Evolutionary conservation across 345 rosid species (phyloP), one percentile per base, ranked within the genome.

Genomic region (Boechera retrofracta): DNA sequence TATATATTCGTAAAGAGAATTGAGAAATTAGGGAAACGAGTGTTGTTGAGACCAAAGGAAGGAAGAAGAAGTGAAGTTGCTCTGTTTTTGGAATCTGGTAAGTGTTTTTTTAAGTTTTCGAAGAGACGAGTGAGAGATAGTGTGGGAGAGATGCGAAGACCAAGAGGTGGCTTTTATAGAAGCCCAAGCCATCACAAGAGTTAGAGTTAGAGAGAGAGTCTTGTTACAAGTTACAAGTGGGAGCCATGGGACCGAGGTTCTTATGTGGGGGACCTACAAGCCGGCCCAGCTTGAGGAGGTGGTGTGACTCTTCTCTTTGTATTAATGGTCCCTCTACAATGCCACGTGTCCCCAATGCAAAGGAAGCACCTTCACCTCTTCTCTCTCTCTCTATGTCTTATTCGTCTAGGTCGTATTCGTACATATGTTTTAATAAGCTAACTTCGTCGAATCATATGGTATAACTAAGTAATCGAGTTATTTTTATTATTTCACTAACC

Each of bases 101-200:
- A 15, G 29, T 44, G 47, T 24, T 57, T 58, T 6, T 66, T 47
- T 29, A 24, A 59, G 42, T 72, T 56, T 51, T 66, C 6, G 64
- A 78, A 78, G 69, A 72, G 81, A 59, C 73, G 73, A 66, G 67
- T 39, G 72, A 72, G 51, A 78, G 81, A 39, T 58, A 36, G 65
- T 60, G 74, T 79, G 78, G 64, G 74, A 73, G 44, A 53, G 18
- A 79, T 42, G 36, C 5, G 41, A 32, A 36, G 54, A 7, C 45
- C 45, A 62, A 73, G 75, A 61, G 82, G 71, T 67, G 65, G 64
- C 10, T 61, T 79, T 60, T 73, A 79, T 79, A 79, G 82, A 72
- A 13, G 55, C 51, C n/a, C 63, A 41, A n/a, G 49, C 49, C 32
- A 59, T 16, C 38, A 31, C 65, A 32, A 21, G 56, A 52, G 32